phyloP scores from a whole-genome alignment of 2,329 filamentous ascomycete genomes.

The Apiospora sp. region DNA sequence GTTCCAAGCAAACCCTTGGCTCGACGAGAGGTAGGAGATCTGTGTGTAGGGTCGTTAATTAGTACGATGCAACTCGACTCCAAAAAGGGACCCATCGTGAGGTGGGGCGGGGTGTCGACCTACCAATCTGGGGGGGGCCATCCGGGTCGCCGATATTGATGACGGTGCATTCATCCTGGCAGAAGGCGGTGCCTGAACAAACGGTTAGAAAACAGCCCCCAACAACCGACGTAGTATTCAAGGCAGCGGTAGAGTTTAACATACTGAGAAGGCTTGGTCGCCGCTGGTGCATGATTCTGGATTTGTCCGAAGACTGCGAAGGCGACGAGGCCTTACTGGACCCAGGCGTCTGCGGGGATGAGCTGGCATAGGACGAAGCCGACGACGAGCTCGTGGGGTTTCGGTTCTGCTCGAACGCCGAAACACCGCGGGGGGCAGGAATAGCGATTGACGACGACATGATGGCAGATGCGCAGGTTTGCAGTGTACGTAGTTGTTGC shows the following conservation, averaged over 20 bases:
- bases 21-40: conserved; percentile 82
- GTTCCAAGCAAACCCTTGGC: conserved; percentile 85
- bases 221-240: conserved; percentile 31
- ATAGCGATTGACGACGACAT: conserved; percentile 78
- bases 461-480: conserved; percentile 34
- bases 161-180: conserved; percentile 79
- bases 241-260: conserved; percentile 33
- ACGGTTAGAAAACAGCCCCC: conserved; percentile 20
- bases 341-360: conserved; percentile 54
- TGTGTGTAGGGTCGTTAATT: conserved; percentile 43
- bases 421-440: conserved; percentile 54
- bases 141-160: conserved; percentile 80
- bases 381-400: conserved; percentile 63
- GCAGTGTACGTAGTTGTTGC: not conserved
- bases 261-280: conserved; percentile 70
- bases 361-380: conserved; percentile 66
- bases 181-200: conserved; percentile 71
- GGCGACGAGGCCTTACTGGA: conserved; percentile 52
- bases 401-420: conserved; percentile 47
- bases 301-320: conserved; percentile 48
- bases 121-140: conserved; percentile 76
- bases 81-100: conserved; percentile 13
- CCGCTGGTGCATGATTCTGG: conserved; percentile 58
- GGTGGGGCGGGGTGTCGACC: conserved; percentile 39
- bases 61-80: conserved; percentile 32